Evolutionary conservation across 2,329 filamentous ascomycete species (phyloP).

Genomic region (Colletotrichum horii): DNA sequence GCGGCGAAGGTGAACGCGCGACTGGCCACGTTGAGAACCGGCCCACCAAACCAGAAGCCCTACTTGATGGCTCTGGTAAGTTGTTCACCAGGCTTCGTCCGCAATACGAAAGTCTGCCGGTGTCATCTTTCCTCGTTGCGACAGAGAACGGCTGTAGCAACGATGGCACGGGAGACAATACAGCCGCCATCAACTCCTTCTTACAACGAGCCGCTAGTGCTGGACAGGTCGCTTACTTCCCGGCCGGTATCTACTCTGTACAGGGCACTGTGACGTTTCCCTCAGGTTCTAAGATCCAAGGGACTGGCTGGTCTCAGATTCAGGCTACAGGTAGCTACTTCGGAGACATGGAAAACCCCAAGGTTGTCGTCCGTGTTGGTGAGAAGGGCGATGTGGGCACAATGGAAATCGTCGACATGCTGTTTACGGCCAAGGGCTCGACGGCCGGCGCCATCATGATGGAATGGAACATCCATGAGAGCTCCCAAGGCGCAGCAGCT

Average conservation of each 20-base stretch:
- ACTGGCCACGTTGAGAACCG: background rate
- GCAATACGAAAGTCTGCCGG: constrained; percentile 34
- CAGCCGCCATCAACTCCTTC: constrained; percentile 26
- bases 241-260: constrained; percentile 29
- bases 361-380: constrained; percentile 71
- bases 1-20: background rate
- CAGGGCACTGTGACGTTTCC: constrained; percentile 48
- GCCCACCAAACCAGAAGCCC: background rate
- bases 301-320: constrained; percentile 72
- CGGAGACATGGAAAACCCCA: constrained; percentile 62
- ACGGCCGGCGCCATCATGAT: constrained; percentile 74
- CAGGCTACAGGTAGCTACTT: constrained; percentile 65
- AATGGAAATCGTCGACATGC: constrained; percentile 73
- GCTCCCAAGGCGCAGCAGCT: constrained; percentile 46
- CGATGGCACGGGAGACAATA: constrained; percentile 37
- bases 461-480: constrained; percentile 72
- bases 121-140: background rate
- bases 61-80: constrained; percentile 22
- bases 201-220: background rate
- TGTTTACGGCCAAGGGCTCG: constrained; percentile 69
- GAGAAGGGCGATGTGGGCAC: constrained; percentile 61
- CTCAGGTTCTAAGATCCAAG: constrained; percentile 69
- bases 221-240: constrained; percentile 25
- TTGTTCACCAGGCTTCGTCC: constrained; percentile 32
- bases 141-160: constrained; percentile 28